Conservation (phyloP, 805 yeast species). For the Candida broadrunensis region DNA sequence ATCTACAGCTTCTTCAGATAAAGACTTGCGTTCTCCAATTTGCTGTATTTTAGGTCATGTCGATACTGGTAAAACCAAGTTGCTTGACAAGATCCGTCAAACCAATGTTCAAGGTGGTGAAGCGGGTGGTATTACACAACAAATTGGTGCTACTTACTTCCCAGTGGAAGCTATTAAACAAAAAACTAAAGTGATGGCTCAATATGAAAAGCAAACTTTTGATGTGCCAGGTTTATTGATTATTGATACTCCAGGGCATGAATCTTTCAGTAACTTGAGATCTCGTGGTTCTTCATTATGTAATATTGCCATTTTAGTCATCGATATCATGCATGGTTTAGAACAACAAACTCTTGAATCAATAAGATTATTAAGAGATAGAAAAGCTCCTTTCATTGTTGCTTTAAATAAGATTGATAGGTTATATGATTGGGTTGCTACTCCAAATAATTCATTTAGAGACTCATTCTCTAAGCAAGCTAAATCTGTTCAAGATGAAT, state of each 20-base stretch:
- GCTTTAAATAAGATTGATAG: slow-evolving; percentile 98
- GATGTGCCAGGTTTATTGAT: slow-evolving; percentile 97
- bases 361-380: slow-evolving; percentile 84
- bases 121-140: slow-evolving; percentile 99
- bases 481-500: slow-evolving; percentile 85
- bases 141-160: slow-evolving; percentile 99
- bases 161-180: slow-evolving; percentile 91
- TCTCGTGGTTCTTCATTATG: slow-evolving; percentile 98
- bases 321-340: slow-evolving; percentile 98
- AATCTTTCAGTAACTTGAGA: slow-evolving; percentile 95
- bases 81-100: slow-evolving; percentile 95
- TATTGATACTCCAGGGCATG: slow-evolving; percentile 99
- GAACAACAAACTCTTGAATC: slow-evolving; percentile 98
- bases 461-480: slow-evolving; percentile 84
- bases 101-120: slow-evolving; percentile 99
- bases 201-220: slow-evolving; percentile 77
- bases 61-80: slow-evolving; percentile 98
- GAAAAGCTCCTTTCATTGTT: slow-evolving; percentile 97
- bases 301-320: slow-evolving; percentile 97
- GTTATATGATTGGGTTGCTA: slow-evolving; percentile 88
- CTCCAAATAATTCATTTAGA: slow-evolving; percentile 93
- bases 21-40: slow-evolving; percentile 93
- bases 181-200: slow-evolving; percentile 89
- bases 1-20: slow-evolving; percentile 28
- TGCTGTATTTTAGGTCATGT: slow-evolving; percentile 99